Percentiles rank a stretch among this genome's conserved stretches.
Conservation (phyloP, 306 rosid species). For the Prunus davidiana region DNA sequence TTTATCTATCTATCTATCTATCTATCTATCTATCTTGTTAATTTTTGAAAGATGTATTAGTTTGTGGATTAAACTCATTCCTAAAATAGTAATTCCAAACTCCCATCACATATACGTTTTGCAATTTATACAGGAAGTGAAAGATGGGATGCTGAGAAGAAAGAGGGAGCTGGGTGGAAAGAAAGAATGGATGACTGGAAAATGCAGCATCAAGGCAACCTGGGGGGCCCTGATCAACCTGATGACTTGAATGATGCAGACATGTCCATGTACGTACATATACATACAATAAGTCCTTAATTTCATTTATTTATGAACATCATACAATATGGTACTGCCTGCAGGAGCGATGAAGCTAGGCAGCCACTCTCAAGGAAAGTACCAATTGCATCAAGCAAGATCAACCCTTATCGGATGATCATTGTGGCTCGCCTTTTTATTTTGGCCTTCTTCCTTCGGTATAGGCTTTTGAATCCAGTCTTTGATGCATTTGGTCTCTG, state of each 20-base stretch:
- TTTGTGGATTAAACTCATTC: too few relatives aligned
- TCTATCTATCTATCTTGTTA: neutral
- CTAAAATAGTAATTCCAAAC: neutral
- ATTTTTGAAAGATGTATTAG: too few relatives aligned
- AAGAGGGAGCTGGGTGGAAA: conserved; percentile 55
- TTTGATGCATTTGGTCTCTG: conserved; percentile 82
- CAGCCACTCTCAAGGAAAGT: conserved; percentile 95
- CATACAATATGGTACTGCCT: conserved; percentile 1
- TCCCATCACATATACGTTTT: neutral
- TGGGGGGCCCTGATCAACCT: conserved; percentile 58
- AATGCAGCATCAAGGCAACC: conserved; percentile 63
- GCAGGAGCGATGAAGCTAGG: conserved; percentile 89
- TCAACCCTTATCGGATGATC: conserved; percentile 98
- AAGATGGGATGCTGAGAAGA: conserved; percentile 58
- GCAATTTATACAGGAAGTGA: conserved; percentile 51
- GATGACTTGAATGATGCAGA: conserved; percentile 70
- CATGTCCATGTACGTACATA: conserved; percentile 60
- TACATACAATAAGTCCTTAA: neutral
- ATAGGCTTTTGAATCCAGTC: conserved; percentile 75
- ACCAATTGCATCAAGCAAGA: conserved; percentile 84
- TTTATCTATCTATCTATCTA: neutral
- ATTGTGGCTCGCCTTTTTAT: conserved; percentile 77
- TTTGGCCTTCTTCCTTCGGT: conserved; percentile 69
- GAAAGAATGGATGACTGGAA: conserved; percentile 86
- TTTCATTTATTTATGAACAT: neutral